Evolutionary conservation across 192 early-diverging fungal species (phyloP).

Genomic region (Spizellomyces sp.): DNA sequence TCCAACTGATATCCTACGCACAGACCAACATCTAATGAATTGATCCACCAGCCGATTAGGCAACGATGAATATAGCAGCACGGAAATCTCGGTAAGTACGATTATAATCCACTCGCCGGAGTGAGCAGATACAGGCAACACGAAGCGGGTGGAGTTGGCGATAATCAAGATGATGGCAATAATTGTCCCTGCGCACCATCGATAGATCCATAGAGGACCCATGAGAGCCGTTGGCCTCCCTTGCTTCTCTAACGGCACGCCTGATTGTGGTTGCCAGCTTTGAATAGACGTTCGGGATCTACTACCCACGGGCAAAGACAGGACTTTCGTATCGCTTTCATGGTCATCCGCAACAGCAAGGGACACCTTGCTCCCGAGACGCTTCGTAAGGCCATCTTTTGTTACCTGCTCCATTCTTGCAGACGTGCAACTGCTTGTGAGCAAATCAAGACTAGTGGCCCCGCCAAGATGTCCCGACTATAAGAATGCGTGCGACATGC

Average conservation of each 20-base stretch:
- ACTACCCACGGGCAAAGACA: no score
- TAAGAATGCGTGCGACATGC: no score
- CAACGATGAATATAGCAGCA: background rate
- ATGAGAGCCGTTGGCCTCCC: background rate
- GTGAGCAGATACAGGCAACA: background rate
- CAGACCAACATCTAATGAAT: background rate
- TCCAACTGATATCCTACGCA: background rate
- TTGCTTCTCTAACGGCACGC: background rate
- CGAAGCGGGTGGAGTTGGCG: background rate
- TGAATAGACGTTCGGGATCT: background rate
- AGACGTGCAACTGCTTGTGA: no score
- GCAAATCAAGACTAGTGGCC: no score
- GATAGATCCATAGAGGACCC: constrained; percentile 2
- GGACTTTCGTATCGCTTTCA: no score
- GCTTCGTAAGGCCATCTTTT: no score
- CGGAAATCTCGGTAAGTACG: background rate
- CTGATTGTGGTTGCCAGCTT: background rate
- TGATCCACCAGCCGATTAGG: background rate
- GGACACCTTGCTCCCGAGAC: no score
- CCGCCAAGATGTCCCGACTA: no score
- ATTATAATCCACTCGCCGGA: constrained; percentile 1
- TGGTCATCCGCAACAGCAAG: no score
- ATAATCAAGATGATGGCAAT: background rate
- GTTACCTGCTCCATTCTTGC: no score
- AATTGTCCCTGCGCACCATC: background rate